Evolutionary conservation across 2,329 filamentous ascomycete genomes (phyloP), one percentile per base, ranked within the genome.

Genomic region (Diaporthe vaccinii): DNA sequence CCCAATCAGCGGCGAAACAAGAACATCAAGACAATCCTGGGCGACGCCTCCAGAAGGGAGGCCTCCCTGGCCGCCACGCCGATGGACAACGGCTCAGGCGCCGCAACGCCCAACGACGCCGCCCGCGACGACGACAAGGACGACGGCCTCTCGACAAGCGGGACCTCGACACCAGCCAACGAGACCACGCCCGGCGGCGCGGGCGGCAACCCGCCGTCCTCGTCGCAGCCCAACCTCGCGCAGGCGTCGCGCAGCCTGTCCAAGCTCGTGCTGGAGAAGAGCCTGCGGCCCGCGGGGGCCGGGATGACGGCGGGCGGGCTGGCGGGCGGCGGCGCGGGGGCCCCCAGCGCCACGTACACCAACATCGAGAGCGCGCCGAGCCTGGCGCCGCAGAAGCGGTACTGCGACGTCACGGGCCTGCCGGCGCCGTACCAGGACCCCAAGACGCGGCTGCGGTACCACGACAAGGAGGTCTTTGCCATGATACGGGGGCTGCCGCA

Each of bases 1-100:
- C 95, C 97, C 22, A 95, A 96, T 78, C 93, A 96, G 84, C 95
- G 97, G 70, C 95, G 97, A 84, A 99, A 99, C 91, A 99, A 99
- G 88, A 98, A 98, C 84, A 93, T 98, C 85, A 98, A 98, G 85
- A 95, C 98, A 80, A 97, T 99, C 77, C 89, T 99, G 76, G 94
- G 95, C 76, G 97, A 99, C 81, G 94, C 94, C 17, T 91, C 94
- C 31, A 93, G 95, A 79, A 95, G 94, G 82, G 96, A 98, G 87
- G 95, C 95, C 28, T 98, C 95, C 4, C 89, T 94, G 49, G 89
- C 96, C 81, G 95, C 93, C 22, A 98, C 91, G 1, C 89, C 95
- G 0, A 93, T 94, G 82, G 93, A 93, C 81, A 94, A 95, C 83
- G 82, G 85, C 79, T 96, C 93, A 81, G 95, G 95, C 78, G 89